Base-by-base conservation (phyloP, 192 early-diverging fungal genomes). In the Podochytrium sp. region DNA sequence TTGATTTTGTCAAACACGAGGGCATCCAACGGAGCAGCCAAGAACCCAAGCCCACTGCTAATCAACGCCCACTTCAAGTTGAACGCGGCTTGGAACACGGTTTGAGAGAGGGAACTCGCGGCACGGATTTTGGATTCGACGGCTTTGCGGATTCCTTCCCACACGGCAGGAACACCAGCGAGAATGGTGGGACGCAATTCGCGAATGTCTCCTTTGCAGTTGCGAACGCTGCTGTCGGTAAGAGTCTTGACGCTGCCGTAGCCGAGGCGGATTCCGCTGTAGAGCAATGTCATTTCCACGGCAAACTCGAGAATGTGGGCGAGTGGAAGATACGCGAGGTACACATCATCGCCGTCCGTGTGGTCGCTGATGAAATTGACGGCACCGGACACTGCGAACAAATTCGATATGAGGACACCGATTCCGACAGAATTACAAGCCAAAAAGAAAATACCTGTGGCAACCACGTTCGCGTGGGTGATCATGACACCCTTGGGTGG, bases 241-340 rank as follows among this genome's bases (percentile, higher is more conserved):
- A 94, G 78, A 0, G 92, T 92, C 41, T 86, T 81, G 6, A 87
- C 77, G 23, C 76, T 81, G 10, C 89, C 92, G 76, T 90, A 93
- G 14, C 92, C 92, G 52, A 92, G 71, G 6, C 76, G 76, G 59
- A 87, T 33, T 14, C 85, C 91, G 57, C 2, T 18, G 38, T 74
- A 74, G 3, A 79, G n/a, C 18, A 38, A 83, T 76, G 86, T 92
- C 58, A 94, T 68, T 80, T 96, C 96, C 62, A 96, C 89, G 39
- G 90, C 79, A 74, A 96, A 94, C 81, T 96, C 95, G 49, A 97
- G 80, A 37, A 97, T 90, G 74, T 98, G 96, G 67, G 94, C 92
- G 43, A 95, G 83, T 27, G 95, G 95, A 76, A 97, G 81, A 67
- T 95, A 97, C 2, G 71, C 59, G 55, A 82, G 76, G 77, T 78